These are phyloP conservation scores for Exophiala bonariae DNA, from an alignment of 2,329 filamentous ascomycete species.

Conservation along the genomic window DNA sequence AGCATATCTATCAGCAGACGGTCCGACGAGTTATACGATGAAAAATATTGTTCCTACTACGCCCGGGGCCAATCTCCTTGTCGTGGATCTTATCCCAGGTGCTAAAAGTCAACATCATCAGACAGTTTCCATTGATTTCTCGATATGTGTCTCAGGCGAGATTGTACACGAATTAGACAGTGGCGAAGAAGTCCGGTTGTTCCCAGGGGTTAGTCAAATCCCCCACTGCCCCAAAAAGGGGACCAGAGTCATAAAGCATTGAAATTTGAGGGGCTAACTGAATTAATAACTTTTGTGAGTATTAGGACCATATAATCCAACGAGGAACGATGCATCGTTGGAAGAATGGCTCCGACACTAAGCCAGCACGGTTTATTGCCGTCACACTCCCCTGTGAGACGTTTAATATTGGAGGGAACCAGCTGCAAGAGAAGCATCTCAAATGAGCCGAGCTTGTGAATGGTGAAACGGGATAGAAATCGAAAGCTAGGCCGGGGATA, in stretches of 20 bases:
- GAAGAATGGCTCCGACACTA: constrained; percentile 21
- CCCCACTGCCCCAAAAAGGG: neutral
- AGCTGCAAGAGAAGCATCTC: constrained; percentile 8
- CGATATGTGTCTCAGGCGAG: constrained; percentile 19
- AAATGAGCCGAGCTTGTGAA: too few species aligned
- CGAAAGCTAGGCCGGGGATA: too few species aligned
- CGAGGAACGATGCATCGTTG: constrained; percentile 25
- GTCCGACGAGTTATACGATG: constrained; percentile 14
- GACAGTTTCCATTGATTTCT: constrained; percentile 24
- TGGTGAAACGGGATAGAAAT: too few species aligned
- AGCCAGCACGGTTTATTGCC: constrained; percentile 21
- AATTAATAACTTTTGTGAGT: neutral
- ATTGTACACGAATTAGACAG: constrained; percentile 24
- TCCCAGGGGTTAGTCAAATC: constrained; percentile 18
- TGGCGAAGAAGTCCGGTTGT: constrained; percentile 21
- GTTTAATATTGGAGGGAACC: constrained; percentile 22
- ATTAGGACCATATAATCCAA: constrained; percentile 25
- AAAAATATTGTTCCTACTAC: constrained; percentile 21
- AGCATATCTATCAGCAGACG: constrained; percentile 15
- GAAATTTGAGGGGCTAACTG: neutral
- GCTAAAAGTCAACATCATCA: constrained; percentile 16
- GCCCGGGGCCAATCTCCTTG: constrained; percentile 18
- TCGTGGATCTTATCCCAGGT: constrained; percentile 21
- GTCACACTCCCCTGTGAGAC: constrained; percentile 18
- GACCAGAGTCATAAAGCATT: neutral